Percentiles rank a stretch among this genome's conserved stretches.
phyloP scores from a whole-genome alignment of 495 filamentous ascomycete species.

The Monascus purpureus region DNA sequence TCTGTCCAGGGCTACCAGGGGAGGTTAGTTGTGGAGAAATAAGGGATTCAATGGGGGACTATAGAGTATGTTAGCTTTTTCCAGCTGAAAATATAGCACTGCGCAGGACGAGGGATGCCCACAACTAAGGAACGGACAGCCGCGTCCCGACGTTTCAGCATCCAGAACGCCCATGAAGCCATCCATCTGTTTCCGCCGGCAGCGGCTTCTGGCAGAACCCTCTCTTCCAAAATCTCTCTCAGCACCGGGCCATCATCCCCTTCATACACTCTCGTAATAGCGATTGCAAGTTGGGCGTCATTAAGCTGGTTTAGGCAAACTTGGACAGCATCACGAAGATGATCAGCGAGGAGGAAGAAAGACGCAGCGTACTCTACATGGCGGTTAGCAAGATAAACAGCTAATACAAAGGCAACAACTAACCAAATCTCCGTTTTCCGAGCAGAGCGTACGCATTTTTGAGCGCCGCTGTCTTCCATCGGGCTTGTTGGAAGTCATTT shows the following conservation, averaged over 20 bases:
- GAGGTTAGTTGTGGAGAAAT: constrained; percentile 33
- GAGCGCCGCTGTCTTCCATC: constrained; percentile 80
- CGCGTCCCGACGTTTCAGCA: constrained; percentile 69
- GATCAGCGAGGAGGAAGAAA: constrained; percentile 87
- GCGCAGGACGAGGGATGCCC: constrained; percentile 3
- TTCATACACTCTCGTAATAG: constrained; percentile 76
- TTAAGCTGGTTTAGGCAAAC: constrained; percentile 73
- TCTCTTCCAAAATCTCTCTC: constrained; percentile 60
- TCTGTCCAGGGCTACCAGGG: constrained; percentile 26
- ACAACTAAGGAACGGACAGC: constrained; percentile 72
- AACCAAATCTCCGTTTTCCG: constrained; percentile 79
- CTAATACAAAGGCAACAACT: constrained; percentile 5
- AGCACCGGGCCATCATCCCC: constrained; percentile 71
- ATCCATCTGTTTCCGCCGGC: constrained; percentile 84
- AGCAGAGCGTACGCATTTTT: constrained; percentile 98
- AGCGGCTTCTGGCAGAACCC: constrained; percentile 63
- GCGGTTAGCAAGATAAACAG: too few species aligned
- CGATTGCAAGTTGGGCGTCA: constrained; percentile 84
- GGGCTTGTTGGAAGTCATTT: constrained; percentile 74
- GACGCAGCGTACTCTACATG: constrained; percentile 77
- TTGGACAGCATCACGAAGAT: constrained; percentile 69
- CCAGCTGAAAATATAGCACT: too few species aligned
- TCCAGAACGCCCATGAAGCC: constrained; percentile 92
- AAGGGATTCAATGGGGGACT: constrained; percentile 67
- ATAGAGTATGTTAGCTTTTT: too few species aligned